Base-by-base conservation (phyloP, 1,284 basidiomycete genomes). In the Pseudozyma sp. region DNA sequence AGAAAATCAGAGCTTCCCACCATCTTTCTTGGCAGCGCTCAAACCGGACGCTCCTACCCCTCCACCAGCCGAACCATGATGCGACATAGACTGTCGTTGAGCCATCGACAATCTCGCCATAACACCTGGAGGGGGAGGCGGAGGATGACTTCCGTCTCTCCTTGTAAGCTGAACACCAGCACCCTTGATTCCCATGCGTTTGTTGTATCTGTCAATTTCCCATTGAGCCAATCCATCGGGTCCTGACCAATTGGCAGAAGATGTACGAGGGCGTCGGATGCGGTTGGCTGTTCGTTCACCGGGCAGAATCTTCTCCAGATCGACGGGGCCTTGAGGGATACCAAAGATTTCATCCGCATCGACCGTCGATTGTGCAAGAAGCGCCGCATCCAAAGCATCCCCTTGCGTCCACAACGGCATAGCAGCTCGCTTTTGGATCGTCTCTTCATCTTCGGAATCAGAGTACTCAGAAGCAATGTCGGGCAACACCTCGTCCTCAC, bases 271-370 rank as follows among this genome's bases (percentile, higher is more conserved):
- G 16, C 78, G 62, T 10, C 68, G 64, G 56, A 77, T 79, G 10
- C 79, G 68, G 35, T 69, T 65, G 48, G 73, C 60, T 6, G 59
- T 59, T 5, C 70, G 59, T 35, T 75, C 72, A 3, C 75, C 66
- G 5, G 82, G 81, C 52, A 83, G 43, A 58, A 83, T 82, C 50
- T 76, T 70, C 21, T 83, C 80, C 8, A 83, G 67, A 31, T 77
- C 74, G 19, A 83, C 81, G 9, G 72, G 78, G 5, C 79, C 81
- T 16, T 78, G 60, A 8, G 80, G 81, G 21, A 79, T 76, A 39
- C 82, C 82, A 70, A 84, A 84, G 63, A 84, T 80, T 50, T 74
- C 76, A 60, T 84, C 82, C 0, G 82, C 76, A 49, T 84, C 81
- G 8, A 82, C 59, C 3, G 72, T 70, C 9, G 71, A 60, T 44